These are phyloP conservation scores for Arthroderma sp. DNA, from an alignment of 2,329 filamentous ascomycete genomes.

Conservation along the genomic window DNA sequence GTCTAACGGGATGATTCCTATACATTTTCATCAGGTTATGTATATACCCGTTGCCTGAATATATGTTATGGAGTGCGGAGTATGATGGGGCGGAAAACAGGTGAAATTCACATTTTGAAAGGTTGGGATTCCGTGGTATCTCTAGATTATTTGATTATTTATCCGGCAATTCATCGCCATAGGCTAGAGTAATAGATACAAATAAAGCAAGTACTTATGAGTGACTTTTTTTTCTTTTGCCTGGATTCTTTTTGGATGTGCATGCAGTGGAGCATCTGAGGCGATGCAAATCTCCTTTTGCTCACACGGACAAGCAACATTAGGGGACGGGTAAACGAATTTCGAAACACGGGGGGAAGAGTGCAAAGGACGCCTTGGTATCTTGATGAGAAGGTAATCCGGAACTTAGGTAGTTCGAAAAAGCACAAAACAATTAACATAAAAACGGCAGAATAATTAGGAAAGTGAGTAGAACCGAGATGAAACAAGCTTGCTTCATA, in stretches of 20 bases:
- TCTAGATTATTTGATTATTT: not conserved
- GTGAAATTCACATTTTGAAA: not conserved
- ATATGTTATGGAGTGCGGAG: not conserved
- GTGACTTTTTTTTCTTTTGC: not conserved
- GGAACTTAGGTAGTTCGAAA: not conserved
- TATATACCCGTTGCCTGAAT: not conserved
- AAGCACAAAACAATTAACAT: too few relatives aligned
- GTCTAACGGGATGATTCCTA: not conserved
- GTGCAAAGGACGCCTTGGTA: not conserved
- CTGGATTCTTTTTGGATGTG: not conserved
- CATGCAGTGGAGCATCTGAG: not conserved
- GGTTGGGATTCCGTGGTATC: not conserved
- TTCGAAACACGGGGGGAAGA: too few relatives aligned
- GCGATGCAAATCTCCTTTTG: not conserved
- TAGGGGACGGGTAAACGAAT: too few relatives aligned
- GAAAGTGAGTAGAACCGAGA: not conserved
- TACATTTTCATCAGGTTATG: not conserved
- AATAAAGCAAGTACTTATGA: not conserved
- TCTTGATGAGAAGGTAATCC: not conserved
- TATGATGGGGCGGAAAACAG: not conserved
- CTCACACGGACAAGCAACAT: not conserved
- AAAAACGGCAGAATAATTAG: too few relatives aligned
- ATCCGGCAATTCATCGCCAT: not conserved
- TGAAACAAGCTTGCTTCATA: not conserved
- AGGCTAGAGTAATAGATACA: slow-evolving; percentile 1